Base-by-base conservation (phyloP, 1,139 yeast species). In the Kodamaea ohmeri region DNA sequence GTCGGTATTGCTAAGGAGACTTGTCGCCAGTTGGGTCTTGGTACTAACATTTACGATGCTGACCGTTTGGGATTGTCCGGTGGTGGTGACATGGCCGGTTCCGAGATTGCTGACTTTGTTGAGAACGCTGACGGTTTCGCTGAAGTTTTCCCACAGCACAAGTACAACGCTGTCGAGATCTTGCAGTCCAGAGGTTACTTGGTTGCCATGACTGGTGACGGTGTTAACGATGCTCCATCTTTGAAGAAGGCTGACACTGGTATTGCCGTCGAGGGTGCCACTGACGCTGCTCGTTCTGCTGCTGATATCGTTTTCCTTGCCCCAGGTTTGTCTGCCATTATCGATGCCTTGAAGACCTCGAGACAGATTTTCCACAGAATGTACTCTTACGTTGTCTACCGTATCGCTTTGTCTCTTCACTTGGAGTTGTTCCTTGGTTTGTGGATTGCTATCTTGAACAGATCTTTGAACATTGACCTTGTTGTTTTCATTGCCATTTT, bases 1-100 rank as follows among this genome's bases (percentile, higher is more conserved):
- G 95, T 88, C 65, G 96, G 96, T 80, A 88, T 88, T 74, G 96
- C 96, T 65, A 88, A 88, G 83, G 96, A 88, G 77, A 88, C 96
- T 66, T 87, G 95, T 78, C 86, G 95, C 80, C 95, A 88, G 84
- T 78, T 88, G 68, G 95, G 96, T 67, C 79, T 88, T 60, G 96
- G 96, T 78, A 85, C 95, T 60, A 87, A 87, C 89, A 89, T 88
- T 62, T 88, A 87, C 79, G 92, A 88, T 74, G 95, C 96, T 63
- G 96, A 88, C 76, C 84, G 92, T 80, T 79, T 87, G 68, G 95
- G 95, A 79, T 78, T 87, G 67, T 89, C 95, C 67, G 96, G 96
- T 69, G 92, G 90, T 68, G 92, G 92, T 77, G 92, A 83, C 75
- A 81, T 86, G 88, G 87, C 95, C 62, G 95, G 95, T 82, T 84